phyloP scores from a whole-genome alignment of 2,329 filamentous ascomycete genomes.

The Sphaerulina musiva region DNA sequence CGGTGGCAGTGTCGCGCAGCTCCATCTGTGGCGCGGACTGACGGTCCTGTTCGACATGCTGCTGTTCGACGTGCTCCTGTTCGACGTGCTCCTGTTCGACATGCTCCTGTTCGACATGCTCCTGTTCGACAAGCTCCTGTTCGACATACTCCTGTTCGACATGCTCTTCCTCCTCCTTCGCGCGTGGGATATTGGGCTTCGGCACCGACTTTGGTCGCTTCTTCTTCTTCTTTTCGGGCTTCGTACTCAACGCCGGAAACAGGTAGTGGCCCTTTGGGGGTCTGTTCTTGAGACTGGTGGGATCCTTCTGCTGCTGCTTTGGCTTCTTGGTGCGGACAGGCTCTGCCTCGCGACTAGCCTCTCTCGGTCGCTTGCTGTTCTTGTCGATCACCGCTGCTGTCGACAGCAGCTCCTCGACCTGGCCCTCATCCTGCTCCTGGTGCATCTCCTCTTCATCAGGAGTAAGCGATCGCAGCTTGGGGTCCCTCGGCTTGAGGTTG shows the following conservation, averaged over 20 bases:
- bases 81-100: too few relatives aligned
- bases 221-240: not conserved
- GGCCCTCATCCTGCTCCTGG: not conserved
- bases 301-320: conserved; percentile 6
- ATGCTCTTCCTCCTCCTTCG: too few relatives aligned
- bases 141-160: too few relatives aligned
- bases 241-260: not conserved
- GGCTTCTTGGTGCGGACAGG: conserved; percentile 1
- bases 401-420: not conserved
- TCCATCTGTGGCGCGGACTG: too few relatives aligned
- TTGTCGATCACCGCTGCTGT: not conserved
- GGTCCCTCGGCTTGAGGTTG: conserved; percentile 1
- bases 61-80: too few relatives aligned
- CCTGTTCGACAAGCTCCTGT: too few relatives aligned
- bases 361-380: not conserved
- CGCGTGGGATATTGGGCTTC: not conserved
- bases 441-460: not conserved
- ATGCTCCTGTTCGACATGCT: too few relatives aligned
- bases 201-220: not conserved
- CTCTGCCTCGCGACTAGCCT: not conserved
- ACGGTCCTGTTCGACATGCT: too few relatives aligned
- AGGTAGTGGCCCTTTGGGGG: conserved; percentile 2
- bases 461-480: not conserved
- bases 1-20: not conserved
- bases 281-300: conserved; percentile 1